Evolutionary conservation across 345 rosid genomes (phyloP), one percentile per base, ranked within the genome.

Genomic region (Xanthoceras sorbifolium): DNA sequence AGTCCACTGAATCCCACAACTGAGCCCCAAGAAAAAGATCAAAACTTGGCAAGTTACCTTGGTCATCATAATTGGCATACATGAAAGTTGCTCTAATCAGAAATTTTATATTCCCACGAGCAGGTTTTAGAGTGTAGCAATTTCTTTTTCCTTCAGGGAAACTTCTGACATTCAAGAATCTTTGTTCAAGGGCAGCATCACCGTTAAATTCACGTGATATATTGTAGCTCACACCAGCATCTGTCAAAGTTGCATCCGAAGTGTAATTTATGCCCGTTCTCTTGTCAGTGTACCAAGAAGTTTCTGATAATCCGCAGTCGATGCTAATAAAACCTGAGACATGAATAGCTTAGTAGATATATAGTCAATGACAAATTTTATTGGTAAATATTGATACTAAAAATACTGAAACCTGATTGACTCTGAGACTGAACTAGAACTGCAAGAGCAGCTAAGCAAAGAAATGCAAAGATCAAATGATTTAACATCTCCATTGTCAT

Each of bases 51-150:
- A 29, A 3, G 17, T 55, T 4, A 12, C 18, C 17, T 0, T 9
- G 26, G 20, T 50, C 66, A 22, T 83, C 84, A 28, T 83, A 83
- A 55, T 80, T 77, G 1, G 83, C 85, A 60, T 83, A 77, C 69
- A 64, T 9, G 65, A 80, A 83, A 12, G 32, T 32, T 0, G 84
- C 81, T 62, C 83, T 65, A 29, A 83, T 70, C 23, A 83, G 17
- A 63, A 46, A 65, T 50, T 72, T 83, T 2, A 0, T 5, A 31
- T 50, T n/a, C 1, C 63, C 23, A 1, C 3, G 18, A 0, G 6
- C 0, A 2, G 61, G 76, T 22, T 32, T 23, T 6, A 83, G 1
- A 9, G 42, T 74, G 78, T 80, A 83, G 6, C 86, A 83, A 25
- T 74, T 83, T 72, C 40, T 74, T 0, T 1, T 23, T 36, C 67